Base-by-base conservation (phyloP, 2,329 filamentous ascomycete genomes). In the Fusarium equiseti region DNA sequence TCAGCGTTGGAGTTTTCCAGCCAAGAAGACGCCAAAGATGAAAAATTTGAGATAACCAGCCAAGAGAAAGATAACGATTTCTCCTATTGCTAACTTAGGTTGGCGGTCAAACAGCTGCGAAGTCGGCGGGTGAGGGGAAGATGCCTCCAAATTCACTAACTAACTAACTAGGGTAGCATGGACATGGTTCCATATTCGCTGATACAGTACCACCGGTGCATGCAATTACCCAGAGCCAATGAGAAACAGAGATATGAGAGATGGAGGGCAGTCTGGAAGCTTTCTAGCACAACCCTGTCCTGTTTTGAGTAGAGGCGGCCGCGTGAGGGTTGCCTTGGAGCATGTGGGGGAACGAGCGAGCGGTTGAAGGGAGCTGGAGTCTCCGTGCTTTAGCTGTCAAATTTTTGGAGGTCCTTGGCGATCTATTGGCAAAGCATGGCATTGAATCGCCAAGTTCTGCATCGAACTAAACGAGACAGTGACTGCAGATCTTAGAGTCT, bases 381-480 rank as follows among this genome's bases (percentile, higher is more conserved):
- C 45, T 51, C 45, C 8, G 31, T 52, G 27, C 51, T 56, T 48
- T n/a, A 45, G 15, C 16, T 56, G 20, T 63, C 32, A 51, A 42
- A 46, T 43, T 46, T 35, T 57, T 52, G 38, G 49, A 55, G 55
- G 44, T 45, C 35, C 32, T 50, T 59, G 63, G 63, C 63, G 56
- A 66, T 67, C 55, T 32, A 60, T 51, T 52, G 51, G 60, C 32
- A 51, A 35, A 35, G 29, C 31, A 51, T 31, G 48, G 48, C 61
- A 73, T 71, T 59, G 72, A 63, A 70, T 65, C 63, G 73, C 72
- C 73, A 56, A 73, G 73, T 66, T 49, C 26, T 66, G n/a, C 31
- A 44, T 18, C 43, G 15, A 31, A 44, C 48, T 38, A 35, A 40
- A 63, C 58, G 46, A 55, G 46, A 59, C 48, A 59, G 53, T 42